Conservation (phyloP, 2,329 filamentous ascomycete genomes). For the Dothiorella sarmentorum region DNA sequence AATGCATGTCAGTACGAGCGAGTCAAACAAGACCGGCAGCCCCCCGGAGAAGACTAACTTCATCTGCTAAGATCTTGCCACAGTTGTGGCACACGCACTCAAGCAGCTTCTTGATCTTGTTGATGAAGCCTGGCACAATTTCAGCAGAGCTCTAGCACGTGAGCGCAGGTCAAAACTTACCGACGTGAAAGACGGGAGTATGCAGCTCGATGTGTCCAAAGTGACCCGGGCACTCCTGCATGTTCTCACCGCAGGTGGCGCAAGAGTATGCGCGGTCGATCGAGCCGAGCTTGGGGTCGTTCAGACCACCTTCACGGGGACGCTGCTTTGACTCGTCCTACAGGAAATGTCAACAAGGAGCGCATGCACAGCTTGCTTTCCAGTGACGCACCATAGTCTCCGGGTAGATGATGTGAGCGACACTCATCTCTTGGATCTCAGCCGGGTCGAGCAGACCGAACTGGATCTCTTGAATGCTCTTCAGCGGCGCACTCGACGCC, state of each 20-base stretch:
- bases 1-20: slow-evolving; percentile 58
- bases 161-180: slow-evolving; percentile 39
- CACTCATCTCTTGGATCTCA: slow-evolving; percentile 99
- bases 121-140: slow-evolving; percentile 72
- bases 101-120: slow-evolving; percentile 98
- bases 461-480: slow-evolving; percentile 98
- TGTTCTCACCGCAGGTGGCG: slow-evolving; percentile 92
- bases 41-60: slow-evolving; percentile 69
- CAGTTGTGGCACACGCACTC: slow-evolving; percentile 99
- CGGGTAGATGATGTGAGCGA: slow-evolving; percentile 93
- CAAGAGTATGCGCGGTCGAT: slow-evolving; percentile 96
- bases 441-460: slow-evolving; percentile 96
- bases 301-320: slow-evolving; percentile 86
- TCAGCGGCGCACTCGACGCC: slow-evolving; percentile 91
- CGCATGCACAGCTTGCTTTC: slow-evolving; percentile 19
- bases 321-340: slow-evolving; percentile 84
- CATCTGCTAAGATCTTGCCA: slow-evolving; percentile 94
- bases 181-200: slow-evolving; percentile 87
- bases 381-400: slow-evolving; percentile 73
- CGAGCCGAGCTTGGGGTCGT: slow-evolving; percentile 92
- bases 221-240: slow-evolving; percentile 94
- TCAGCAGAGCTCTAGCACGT: not conserved
- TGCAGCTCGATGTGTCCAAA: slow-evolving; percentile 99
- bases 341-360: slow-evolving; percentile 15
- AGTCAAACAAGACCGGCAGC: slow-evolving; percentile 48